Evolutionary conservation across 2,329 filamentous ascomycete species (phyloP).

Genomic region (Fusarium penzigii): DNA sequence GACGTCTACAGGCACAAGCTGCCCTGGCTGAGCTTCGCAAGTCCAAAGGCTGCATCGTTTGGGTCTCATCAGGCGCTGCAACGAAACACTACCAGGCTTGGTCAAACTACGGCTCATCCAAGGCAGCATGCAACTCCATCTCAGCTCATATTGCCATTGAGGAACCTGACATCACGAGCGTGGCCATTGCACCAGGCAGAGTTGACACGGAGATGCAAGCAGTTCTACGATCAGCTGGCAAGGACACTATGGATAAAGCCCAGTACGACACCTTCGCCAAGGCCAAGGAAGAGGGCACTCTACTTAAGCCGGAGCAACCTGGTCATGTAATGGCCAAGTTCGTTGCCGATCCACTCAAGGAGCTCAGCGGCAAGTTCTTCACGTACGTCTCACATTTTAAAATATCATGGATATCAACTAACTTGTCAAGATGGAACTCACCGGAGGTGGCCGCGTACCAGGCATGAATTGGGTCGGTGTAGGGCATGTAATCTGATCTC

Average conservation of each 20-base stretch:
- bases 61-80: constrained; percentile 80
- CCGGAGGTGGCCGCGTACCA: constrained; percentile 56
- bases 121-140: constrained; percentile 82
- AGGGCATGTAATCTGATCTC: constrained; percentile 19
- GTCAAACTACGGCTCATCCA: constrained; percentile 80
- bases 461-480: constrained; percentile 23
- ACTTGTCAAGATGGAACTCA: constrained; percentile 39
- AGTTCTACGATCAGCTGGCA: constrained; percentile 67
- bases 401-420: constrained; percentile 11
- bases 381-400: constrained; percentile 48
- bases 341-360: constrained; percentile 62
- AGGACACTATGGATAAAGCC: constrained; percentile 49
- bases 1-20: constrained; percentile 62
- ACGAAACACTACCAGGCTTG: constrained; percentile 66
- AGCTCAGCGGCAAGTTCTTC: constrained; percentile 76
- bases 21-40: constrained; percentile 69
- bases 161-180: constrained; percentile 71
- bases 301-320: constrained; percentile 81
- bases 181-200: constrained; percentile 76
- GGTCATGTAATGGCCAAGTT: constrained; percentile 84
- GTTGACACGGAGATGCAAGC: constrained; percentile 90
- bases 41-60: constrained; percentile 69
- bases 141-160: constrained; percentile 72
- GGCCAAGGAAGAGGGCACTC: constrained; percentile 67
- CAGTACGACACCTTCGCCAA: constrained; percentile 69